Percentiles rank a stretch among this genome's conserved stretches.
Evolutionary conservation across 192 early-diverging fungal genomes (phyloP).

Genomic region (Neocallimastix lanati): DNA sequence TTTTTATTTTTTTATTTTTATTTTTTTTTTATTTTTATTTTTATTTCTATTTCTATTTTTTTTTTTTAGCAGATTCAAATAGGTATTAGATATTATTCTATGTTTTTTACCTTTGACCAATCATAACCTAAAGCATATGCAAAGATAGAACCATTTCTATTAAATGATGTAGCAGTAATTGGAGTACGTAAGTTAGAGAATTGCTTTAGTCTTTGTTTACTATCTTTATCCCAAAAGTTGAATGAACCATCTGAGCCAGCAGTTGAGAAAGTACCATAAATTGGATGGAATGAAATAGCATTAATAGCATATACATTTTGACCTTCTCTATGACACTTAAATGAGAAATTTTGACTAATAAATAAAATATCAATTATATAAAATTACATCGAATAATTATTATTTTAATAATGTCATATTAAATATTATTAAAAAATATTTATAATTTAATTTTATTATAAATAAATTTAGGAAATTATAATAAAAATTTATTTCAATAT

Average conservation of each 20-base stretch:
- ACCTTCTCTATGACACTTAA: slow-evolving; percentile 81
- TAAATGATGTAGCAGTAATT: slow-evolving; percentile 60
- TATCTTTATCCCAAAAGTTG: slow-evolving; percentile 90
- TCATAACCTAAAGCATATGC: slow-evolving; percentile 83
- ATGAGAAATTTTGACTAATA: slow-evolving; percentile 58
- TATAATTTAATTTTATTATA: too few relatives aligned
- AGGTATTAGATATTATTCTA: too few relatives aligned
- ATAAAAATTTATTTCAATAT: too few relatives aligned
- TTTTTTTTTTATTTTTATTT: too few relatives aligned
- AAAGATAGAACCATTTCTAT: slow-evolving; percentile 66
- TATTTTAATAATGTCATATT: too few relatives aligned
- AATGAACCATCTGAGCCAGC: slow-evolving; percentile 71
- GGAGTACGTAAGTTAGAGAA: slow-evolving; percentile 42
- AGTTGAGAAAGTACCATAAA: slow-evolving; percentile 76
- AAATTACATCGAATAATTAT: too few relatives aligned
- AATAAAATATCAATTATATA: too few relatives aligned
- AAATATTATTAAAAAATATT: too few relatives aligned
- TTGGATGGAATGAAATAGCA: slow-evolving; percentile 53
- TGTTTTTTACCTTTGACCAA: slow-evolving; percentile 52
- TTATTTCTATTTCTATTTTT: too few relatives aligned
- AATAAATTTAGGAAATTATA: too few relatives aligned
- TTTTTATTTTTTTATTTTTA: too few relatives aligned
- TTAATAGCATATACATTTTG: slow-evolving; percentile 36
- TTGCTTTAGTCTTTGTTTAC: slow-evolving; percentile 63
- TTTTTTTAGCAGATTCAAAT: too few relatives aligned